Base-by-base conservation (phyloP, 1,284 basidiomycete genomes). In the Cerrena zonata region DNA sequence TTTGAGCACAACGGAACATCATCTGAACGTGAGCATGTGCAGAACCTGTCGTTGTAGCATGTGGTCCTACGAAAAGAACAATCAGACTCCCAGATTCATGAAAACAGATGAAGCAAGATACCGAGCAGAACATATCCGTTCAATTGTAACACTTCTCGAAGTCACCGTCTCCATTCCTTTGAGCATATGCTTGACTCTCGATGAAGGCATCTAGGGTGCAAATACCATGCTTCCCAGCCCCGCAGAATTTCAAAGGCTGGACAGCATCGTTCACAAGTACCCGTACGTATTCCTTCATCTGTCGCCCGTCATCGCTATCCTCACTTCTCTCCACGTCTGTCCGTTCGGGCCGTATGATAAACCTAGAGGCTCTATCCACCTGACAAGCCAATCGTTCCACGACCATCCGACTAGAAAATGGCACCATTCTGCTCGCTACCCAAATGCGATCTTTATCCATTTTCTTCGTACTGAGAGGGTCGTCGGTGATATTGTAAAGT, bases 151-250 rank as follows among this genome's bases (percentile, higher is more conserved):
- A 89, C 59, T 69, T 78, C 52, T 78, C 78, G 64, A 80, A 89
- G 60, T 87, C 82, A 0, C 84, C 84, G 11, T 76, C 71, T 0
- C 86, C 90, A 53, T 82, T 72, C 44, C 71, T 74, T 55, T 77
- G 72, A 15, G 87, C 76, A 61, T 86, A 91, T 5, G 52, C 59
- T 67, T 91, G 90, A 58, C 84, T 87, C 53, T 76, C 69, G 25
- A 91, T 76, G 57, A 92, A 93, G 11, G 69, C 74, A 5, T 76
- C 69, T 42, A 94, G 63, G 53, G 69, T 64, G 59, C 90, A 93
- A 55, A 91, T 47, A 2, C 82, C 80, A 52, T 80, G 65, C 24
- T 64, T 63, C 34, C 67, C 63, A 5, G 66, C 75, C 5, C 71
- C 77, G 59, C 86, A 88, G 58, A 88, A 86, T 41, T 69, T 68